A percentile compares a stretch with the other conserved stretches of the same genome.
Evolutionary conservation across 2,329 filamentous ascomycete genomes (phyloP).

Genomic region (Parascedosporium putredinis): DNA sequence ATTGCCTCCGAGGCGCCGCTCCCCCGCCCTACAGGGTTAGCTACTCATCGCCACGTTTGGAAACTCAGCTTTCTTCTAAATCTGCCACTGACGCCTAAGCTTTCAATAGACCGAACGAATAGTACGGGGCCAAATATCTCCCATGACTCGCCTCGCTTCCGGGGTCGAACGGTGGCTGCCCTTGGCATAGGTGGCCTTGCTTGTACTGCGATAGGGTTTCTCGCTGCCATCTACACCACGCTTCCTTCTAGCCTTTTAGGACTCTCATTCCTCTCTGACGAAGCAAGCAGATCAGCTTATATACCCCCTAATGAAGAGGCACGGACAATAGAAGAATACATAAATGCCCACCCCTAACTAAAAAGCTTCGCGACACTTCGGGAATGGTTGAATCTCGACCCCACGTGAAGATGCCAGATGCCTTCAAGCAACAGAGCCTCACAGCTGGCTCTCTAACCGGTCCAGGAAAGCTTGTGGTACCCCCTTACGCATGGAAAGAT

Average conservation of each 20-base stretch:
- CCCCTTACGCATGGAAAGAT: constrained; percentile 69
- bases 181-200: neutral
- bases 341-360: constrained; percentile 67
- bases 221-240: constrained; percentile 10
- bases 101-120: neutral
- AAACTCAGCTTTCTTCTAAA: no score
- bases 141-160: neutral
- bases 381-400: constrained; percentile 69
- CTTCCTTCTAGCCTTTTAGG: constrained; percentile 11
- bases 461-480: constrained; percentile 65
- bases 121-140: neutral
- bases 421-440: constrained; percentile 62
- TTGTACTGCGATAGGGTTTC: constrained; percentile 2
- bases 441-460: constrained; percentile 74
- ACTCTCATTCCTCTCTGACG: constrained; percentile 40
- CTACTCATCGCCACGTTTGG: no score
- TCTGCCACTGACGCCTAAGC: no score
- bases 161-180: neutral
- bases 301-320: constrained; percentile 42
- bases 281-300: constrained; percentile 62
- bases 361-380: constrained; percentile 55
- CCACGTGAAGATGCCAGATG: constrained; percentile 71
- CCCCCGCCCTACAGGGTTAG: no score
- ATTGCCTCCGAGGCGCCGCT: no score
- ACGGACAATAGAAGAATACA: constrained; percentile 57